Base-by-base conservation (phyloP, 2,329 filamentous ascomycete genomes). In the Aspergillus novofumigatus region DNA sequence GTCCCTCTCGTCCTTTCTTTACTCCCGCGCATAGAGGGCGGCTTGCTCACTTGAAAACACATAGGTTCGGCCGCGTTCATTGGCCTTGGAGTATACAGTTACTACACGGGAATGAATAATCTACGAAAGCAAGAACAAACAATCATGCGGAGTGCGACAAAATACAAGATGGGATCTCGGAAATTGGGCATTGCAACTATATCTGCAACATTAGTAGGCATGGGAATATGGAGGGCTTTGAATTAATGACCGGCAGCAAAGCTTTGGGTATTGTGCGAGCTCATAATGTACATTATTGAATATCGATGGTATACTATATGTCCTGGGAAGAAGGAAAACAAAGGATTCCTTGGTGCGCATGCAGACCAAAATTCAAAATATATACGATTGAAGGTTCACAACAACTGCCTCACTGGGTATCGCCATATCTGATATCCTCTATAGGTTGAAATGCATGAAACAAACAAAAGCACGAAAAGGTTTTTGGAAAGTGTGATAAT, bases 31-130 rank as follows among this genome's bases (percentile, higher is more conserved):
- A 9, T 50, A 7, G 9, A 38, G 35, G 28, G 42, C 50, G 4
- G 44, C 35, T 45, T 49, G 21, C 56, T 65, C 28, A 68, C 29
- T 49, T 10, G 1, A 2, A 4, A 14, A n/a, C 10, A 50, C 35
- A 17, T 25, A 92, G 90, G 90, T 48, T 87, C 88, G 67, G 82
- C 86, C 42, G 88, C 89, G 1, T 91, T 94, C 62, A 78, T 91
- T 55, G 88, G 88, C 1, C 83, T 93, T 17, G 90, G 86, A 3
- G 86, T 81, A 1, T 94, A 92, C 75, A 92, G 86, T 72, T 92
- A 92, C 75, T 79, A 86, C 59, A 89, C 88, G 3, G 90, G 90
- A 57, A 88, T 86, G 73, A 78, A 80, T 52, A 89, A 92, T 72
- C 83, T 94, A 29, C 81, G 86, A 65, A 79, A 81, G 65, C 87